phyloP scores from a whole-genome alignment of 208 protist genomes.

The Leishmania turanica region DNA sequence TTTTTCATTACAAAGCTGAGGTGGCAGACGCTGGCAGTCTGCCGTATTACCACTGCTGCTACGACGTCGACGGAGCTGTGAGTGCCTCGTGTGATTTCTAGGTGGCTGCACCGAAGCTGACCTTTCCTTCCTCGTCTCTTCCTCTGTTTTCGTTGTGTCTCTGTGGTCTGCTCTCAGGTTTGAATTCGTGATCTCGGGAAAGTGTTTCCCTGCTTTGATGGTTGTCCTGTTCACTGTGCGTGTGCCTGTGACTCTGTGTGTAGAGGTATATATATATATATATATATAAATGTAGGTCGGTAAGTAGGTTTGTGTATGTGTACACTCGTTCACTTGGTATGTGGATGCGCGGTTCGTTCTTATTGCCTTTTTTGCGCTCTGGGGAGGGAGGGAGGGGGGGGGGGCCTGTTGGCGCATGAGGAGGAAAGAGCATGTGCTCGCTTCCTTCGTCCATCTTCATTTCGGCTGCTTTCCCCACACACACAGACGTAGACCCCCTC shows the following conservation, averaged over 20 bases:
- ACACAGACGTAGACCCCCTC: too few relatives aligned
- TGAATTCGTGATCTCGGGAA: neutral
- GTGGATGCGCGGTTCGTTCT: too few relatives aligned
- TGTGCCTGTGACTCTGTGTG: neutral
- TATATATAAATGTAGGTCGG: neutral
- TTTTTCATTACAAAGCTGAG: neutral
- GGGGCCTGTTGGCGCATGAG: too few relatives aligned
- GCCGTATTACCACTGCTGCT: neutral
- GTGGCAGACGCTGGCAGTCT: neutral
- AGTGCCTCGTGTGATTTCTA: neutral
- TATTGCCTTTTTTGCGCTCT: neutral
- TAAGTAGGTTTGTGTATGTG: neutral
- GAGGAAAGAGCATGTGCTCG: too few relatives aligned
- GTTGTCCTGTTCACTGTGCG: neutral
- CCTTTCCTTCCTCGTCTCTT: neutral
- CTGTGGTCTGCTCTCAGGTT: neutral
- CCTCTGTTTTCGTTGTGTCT: neutral
- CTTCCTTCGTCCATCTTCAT: too few relatives aligned
- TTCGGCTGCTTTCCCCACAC: too few relatives aligned
- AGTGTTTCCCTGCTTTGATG: neutral
- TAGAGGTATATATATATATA: neutral
- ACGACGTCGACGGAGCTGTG: neutral
- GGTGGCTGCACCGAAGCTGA: neutral
- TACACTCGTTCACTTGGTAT: neutral
- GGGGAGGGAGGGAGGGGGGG: too few relatives aligned